Evolutionary conservation across 2,329 filamentous ascomycete species (phyloP), one percentile per base, ranked within the genome.

Genomic region (Karstenula rhodostoma): DNA sequence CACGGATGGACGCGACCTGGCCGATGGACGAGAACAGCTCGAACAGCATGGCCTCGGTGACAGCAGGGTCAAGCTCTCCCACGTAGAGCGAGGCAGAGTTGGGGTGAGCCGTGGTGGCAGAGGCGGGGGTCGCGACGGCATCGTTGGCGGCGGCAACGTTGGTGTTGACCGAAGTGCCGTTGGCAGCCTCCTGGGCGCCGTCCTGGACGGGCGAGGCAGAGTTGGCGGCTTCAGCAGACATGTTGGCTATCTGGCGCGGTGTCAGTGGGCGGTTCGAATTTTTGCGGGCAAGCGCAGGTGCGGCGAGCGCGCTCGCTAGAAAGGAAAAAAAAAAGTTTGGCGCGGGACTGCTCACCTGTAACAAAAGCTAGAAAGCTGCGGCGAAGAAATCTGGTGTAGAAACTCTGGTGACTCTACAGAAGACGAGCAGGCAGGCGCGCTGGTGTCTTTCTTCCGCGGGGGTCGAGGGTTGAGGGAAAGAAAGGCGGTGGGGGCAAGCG

Each of bases 11-110:
- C 70, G 95, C 95, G 75, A 99, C 95, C 77, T 96, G 94, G 73
- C 95, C 95, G 78, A 99, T 99, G 83, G 96, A 95, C 63, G 95
- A 98, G 88, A 99, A 99, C 67, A 99, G 92, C 89, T 99, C 95
- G 83, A 98, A 99, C 77, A 99, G 93, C 95, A 99, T 99, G 72
- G 95, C 95, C 87, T 99, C 95, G 68, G 95, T 99, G 80, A 99
- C 95, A 64, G 93, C 95, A 73, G 92, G 89, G 81, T 99, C 95
- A 74, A 99, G 93, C 86, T 99, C 95, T 81, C 95, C 95, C 71
- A 99, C 95, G 81, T 99, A 99, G 79, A 99, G 93, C 61, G 95
- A 99, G 67, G 95, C 95, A 56, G 95, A 98, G 81, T 96, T 94
- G 80, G 93, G 92, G 77, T 94, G 91, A 79, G 91, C 91, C 69